A percentile compares a stretch with the other conserved stretches of the same genome.
Evolutionary conservation across 306 rosid genomes (phyloP).

Genomic region (Fragaria iinumae): DNA sequence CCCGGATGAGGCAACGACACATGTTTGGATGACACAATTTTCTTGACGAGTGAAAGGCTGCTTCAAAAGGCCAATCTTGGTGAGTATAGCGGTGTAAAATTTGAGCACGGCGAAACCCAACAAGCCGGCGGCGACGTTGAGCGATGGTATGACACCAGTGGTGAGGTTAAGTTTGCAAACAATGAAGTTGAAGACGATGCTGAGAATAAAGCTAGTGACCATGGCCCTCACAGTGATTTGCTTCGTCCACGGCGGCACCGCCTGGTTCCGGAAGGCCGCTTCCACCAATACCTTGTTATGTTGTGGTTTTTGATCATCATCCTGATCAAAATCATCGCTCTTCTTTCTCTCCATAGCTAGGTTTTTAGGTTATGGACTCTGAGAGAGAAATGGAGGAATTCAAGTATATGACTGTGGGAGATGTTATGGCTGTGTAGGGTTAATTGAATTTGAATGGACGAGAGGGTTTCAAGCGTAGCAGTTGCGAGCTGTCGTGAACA

Average conservation of each 20-base stretch:
- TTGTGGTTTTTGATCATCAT: not conserved
- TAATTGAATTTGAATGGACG: constrained; percentile 1
- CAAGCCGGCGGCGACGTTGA: constrained; percentile 71
- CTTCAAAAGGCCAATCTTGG: constrained; percentile 39
- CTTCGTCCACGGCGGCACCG: constrained; percentile 56
- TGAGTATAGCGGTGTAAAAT: constrained; percentile 42
- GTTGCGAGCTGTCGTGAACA: not conserved
- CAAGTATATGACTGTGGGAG: not conserved
- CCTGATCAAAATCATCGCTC: not conserved
- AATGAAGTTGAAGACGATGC: constrained; percentile 55
- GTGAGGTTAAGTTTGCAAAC: constrained; percentile 72
- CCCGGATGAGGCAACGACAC: constrained; percentile 82
- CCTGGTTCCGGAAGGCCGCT: constrained; percentile 36
- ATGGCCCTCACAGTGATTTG: constrained; percentile 61
- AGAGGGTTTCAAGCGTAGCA: not conserved
- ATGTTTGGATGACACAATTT: constrained; percentile 74
- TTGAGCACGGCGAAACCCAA: constrained; percentile 63
- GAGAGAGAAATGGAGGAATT: not conserved
- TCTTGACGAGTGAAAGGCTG: constrained; percentile 84
- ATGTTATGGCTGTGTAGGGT: not conserved
- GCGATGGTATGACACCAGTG: constrained; percentile 71
- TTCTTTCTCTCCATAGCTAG: not conserved
- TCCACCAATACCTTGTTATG: constrained; percentile 32
- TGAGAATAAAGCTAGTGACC: constrained; percentile 47
- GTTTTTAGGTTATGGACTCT: not conserved